Percentiles rank a stretch among this genome's conserved stretches.
Evolutionary conservation across 2,329 filamentous ascomycete species (phyloP).

Genomic region (Diaporthe aspalathi): DNA sequence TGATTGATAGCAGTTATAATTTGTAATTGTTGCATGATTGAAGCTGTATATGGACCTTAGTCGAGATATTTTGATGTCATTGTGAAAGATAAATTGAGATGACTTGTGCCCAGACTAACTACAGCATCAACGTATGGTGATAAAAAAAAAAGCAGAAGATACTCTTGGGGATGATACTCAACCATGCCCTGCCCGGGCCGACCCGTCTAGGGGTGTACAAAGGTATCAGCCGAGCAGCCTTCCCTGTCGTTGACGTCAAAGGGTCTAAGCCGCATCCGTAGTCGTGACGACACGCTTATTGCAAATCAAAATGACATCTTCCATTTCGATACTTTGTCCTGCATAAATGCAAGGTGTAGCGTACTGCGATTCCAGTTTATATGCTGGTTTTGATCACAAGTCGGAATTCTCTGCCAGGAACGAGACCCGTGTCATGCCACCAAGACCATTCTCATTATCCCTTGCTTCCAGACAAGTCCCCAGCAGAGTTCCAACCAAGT

Average conservation of each 20-base stretch:
- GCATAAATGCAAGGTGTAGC: background rate
- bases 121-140: too few relatives aligned
- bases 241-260: conserved; percentile 25
- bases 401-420: too few relatives aligned
- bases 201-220: background rate
- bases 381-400: too few relatives aligned
- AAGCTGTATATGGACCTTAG: too few relatives aligned
- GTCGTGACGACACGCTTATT: conserved; percentile 29
- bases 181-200: background rate
- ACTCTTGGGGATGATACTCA: too few relatives aligned
- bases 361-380: background rate
- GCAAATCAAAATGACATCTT: conserved; percentile 3
- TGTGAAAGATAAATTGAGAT: too few relatives aligned
- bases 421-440: conserved; percentile 29
- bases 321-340: background rate
- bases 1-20: too few relatives aligned
- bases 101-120: too few relatives aligned
- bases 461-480: background rate
- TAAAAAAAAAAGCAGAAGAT: too few relatives aligned
- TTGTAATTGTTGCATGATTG: too few relatives aligned
- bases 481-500: background rate
- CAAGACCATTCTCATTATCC: conserved; percentile 12
- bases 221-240: too few relatives aligned
- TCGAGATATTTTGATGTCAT: too few relatives aligned
- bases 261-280: conserved; percentile 12